These are phyloP conservation scores for Lentinula sp. DNA, from an alignment of 768 basidiomycete genomes.

Conservation along the genomic window DNA sequence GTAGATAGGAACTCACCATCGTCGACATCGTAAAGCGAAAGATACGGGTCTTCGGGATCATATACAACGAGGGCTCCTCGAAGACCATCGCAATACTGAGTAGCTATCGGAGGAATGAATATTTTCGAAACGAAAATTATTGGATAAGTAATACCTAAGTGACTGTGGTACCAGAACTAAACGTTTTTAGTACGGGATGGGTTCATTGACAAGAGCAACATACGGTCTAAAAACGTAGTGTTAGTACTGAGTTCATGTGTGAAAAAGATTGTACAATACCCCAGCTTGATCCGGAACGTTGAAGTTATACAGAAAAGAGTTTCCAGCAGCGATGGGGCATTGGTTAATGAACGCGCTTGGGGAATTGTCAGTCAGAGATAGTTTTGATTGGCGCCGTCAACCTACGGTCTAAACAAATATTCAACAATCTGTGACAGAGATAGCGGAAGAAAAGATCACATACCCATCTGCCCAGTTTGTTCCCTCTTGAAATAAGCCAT, in stretches of 20 bases:
- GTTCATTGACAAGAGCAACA: neutral
- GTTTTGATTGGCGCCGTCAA: neutral
- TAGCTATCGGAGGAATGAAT: conserved; percentile 26
- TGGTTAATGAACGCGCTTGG: conserved; percentile 14
- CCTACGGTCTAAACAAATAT: neutral
- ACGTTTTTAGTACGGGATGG: neutral
- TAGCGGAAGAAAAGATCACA: neutral
- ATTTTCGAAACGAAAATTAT: conserved; percentile 10
- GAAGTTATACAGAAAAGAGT: conserved; percentile 24
- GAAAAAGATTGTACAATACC: neutral
- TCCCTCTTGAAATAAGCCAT: conserved; percentile 16
- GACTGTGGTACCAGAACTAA: conserved; percentile 10
- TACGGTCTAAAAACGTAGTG: neutral
- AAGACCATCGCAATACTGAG: conserved; percentile 36
- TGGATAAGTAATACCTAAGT: conserved; percentile 10
- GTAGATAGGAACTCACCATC: conserved; percentile 10
- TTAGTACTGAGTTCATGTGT: neutral
- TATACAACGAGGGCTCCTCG: conserved; percentile 30
- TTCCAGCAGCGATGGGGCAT: conserved; percentile 21
- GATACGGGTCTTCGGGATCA: conserved; percentile 18
- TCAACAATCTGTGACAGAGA: neutral
- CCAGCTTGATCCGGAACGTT: conserved; percentile 20
- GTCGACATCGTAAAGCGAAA: conserved; percentile 16
- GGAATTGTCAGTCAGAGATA: no score
- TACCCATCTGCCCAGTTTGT: conserved; percentile 12